Percentiles rank a stretch among this genome's conserved stretches.
phyloP scores from a whole-genome alignment of 805 yeast genomes.

The Saturnispora bothae region DNA sequence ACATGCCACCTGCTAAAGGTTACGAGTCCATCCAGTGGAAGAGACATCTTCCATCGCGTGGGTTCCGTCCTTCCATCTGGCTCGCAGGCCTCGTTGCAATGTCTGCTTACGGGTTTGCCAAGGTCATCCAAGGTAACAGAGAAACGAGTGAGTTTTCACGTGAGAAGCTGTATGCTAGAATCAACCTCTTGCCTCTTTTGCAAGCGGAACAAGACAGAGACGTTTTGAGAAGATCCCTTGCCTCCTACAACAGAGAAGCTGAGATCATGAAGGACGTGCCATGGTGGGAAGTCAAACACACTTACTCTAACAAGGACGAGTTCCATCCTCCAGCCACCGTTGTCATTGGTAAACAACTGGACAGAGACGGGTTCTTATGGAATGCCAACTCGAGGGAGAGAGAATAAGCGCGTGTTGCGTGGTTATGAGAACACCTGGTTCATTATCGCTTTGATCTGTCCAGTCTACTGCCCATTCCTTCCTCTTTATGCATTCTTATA shows the following conservation, averaged over 20 bases:
- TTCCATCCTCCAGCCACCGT: conserved; percentile 30
- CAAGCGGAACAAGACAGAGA: conserved; percentile 80
- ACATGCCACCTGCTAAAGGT: conserved; percentile 79
- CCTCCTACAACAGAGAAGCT: conserved; percentile 60
- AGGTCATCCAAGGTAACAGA: conserved; percentile 53
- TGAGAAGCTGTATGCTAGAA: conserved; percentile 70
- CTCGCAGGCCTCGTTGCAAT: conserved; percentile 52
- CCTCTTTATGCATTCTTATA: too few relatives aligned
- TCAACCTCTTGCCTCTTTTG: conserved; percentile 59
- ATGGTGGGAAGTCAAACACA: conserved; percentile 47
- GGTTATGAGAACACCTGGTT: too few relatives aligned
- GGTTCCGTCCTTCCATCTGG: conserved; percentile 69
- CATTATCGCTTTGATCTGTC: too few relatives aligned
- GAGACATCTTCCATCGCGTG: conserved; percentile 75
- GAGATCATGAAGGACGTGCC: conserved; percentile 52
- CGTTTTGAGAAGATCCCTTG: conserved; percentile 55
- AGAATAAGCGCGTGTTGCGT: conserved; percentile 2
- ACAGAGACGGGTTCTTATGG: conserved; percentile 21
- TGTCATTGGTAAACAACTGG: conserved; percentile 27
- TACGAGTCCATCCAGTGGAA: conserved; percentile 85
- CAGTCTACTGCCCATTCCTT: too few relatives aligned
- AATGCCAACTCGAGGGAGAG: conserved; percentile 26
- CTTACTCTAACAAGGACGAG: conserved; percentile 26
- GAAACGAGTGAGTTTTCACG: conserved; percentile 68
- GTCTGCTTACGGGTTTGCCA: conserved; percentile 65